A percentile compares a stretch with the other conserved stretches of the same genome.
phyloP scores from a whole-genome alignment of 2,329 filamentous ascomycete genomes.

The Phaeosphaeriaceae sp. region DNA sequence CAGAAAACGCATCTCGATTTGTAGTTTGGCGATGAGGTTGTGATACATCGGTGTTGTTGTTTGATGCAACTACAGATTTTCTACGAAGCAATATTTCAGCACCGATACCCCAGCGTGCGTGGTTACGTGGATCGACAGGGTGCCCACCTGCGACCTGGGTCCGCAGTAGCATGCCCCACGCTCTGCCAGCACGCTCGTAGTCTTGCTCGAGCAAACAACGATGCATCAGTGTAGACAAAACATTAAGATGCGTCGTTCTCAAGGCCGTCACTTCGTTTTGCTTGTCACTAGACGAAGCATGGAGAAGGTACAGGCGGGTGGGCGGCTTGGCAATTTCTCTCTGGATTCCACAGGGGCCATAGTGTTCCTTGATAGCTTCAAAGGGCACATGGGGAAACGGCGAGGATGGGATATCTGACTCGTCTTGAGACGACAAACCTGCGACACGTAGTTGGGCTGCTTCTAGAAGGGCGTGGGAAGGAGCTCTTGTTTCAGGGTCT shows the following conservation, averaged over 20 bases:
- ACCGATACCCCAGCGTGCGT: slow-evolving; percentile 80
- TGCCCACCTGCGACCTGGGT: slow-evolving; percentile 61
- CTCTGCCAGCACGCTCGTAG: slow-evolving; percentile 72
- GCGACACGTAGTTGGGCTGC: slow-evolving; percentile 48
- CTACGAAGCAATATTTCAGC: slow-evolving; percentile 80
- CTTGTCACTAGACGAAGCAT: slow-evolving; percentile 19
- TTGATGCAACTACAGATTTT: slow-evolving; percentile 12
- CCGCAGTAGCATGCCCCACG: slow-evolving; percentile 76
- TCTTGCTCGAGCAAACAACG: slow-evolving; percentile 74
- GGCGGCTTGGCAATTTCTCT: slow-evolving; percentile 51
- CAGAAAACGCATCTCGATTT: slow-evolving; percentile 26
- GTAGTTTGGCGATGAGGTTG: background rate
- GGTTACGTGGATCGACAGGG: slow-evolving; percentile 70
- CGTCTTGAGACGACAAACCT: slow-evolving; percentile 48
- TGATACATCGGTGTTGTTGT: background rate
- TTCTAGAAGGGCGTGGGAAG: slow-evolving; percentile 28
- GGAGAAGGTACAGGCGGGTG: slow-evolving; percentile 48
- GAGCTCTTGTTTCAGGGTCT: slow-evolving; percentile 1
- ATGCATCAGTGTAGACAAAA: slow-evolving; percentile 73
- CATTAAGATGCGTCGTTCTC: slow-evolving; percentile 65
- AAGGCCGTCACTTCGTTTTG: slow-evolving; percentile 34
- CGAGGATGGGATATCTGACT: slow-evolving; percentile 45
- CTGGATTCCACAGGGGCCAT: slow-evolving; percentile 37
- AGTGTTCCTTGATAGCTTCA: slow-evolving; percentile 16
- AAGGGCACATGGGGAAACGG: slow-evolving; percentile 55